These are phyloP conservation scores for Mycena maculata DNA, from an alignment of 768 basidiomycete genomes.

Conservation along the genomic window DNA sequence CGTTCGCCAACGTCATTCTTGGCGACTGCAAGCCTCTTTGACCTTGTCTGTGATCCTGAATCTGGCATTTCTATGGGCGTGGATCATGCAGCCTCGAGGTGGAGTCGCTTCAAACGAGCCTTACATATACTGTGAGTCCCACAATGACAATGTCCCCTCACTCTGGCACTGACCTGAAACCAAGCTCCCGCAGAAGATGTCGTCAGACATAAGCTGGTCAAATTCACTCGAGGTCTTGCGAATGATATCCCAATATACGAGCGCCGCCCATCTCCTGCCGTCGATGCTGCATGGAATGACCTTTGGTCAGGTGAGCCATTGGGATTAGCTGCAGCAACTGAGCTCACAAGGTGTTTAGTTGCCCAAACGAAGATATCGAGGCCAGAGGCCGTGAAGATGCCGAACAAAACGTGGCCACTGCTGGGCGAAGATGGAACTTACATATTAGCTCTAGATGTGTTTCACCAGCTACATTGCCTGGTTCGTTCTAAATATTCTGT, in stretches of 20 bases:
- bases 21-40: no score
- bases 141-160: no score
- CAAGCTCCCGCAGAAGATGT: conserved; percentile 36
- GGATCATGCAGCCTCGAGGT: no score
- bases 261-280: conserved; percentile 26
- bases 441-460: conserved; percentile 40
- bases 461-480: conserved; percentile 46
- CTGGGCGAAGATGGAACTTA: conserved; percentile 40
- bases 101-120: no score
- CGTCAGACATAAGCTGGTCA: conserved; percentile 33
- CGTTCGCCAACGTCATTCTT: no score
- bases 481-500: conserved; percentile 18
- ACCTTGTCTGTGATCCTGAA: no score
- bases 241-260: conserved; percentile 23
- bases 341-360: background rate
- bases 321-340: no score
- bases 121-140: no score
- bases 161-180: no score
- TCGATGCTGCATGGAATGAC: conserved; percentile 39
- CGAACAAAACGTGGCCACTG: conserved; percentile 41
- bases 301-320: conserved; percentile 31
- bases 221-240: conserved; percentile 36
- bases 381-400: conserved; percentile 36
- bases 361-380: conserved; percentile 33
- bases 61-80: no score